A percentile compares a stretch with the other conserved stretches of the same genome.
Conservation (phyloP, 148 eudicot genomes). For the Camellia lanceoleosa region DNA sequence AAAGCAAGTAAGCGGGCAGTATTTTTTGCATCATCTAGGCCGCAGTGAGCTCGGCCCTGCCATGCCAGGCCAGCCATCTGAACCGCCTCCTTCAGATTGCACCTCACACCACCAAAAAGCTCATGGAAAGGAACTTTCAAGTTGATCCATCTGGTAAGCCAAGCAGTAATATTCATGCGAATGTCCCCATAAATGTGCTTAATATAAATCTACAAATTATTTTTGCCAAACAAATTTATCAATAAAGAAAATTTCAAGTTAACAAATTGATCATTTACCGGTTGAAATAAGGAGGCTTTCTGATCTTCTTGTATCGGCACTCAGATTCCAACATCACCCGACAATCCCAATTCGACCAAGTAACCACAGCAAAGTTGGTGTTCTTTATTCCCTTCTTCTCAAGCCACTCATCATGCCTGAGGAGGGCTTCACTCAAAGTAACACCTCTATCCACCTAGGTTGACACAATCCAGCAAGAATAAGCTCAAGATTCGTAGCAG, state of each 20-base stretch:
- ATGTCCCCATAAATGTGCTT: background rate
- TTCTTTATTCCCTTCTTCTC: slow-evolving; percentile 77
- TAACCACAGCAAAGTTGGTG: slow-evolving; percentile 79
- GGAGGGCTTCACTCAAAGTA: slow-evolving; percentile 76
- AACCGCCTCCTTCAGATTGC: slow-evolving; percentile 86
- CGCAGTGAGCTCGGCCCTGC: slow-evolving; percentile 95
- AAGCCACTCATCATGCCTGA: slow-evolving; percentile 94
- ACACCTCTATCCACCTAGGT: slow-evolving; percentile 90
- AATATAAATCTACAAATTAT: background rate
- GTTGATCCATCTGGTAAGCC: slow-evolving; percentile 76
- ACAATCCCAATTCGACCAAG: slow-evolving; percentile 99
- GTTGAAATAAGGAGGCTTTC: slow-evolving; percentile 84
- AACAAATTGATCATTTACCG: slow-evolving; percentile 39
- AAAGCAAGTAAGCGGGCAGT: slow-evolving; percentile 72
- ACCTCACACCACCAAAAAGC: slow-evolving; percentile 52
- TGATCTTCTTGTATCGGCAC: slow-evolving; percentile 79
- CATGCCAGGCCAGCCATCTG: slow-evolving; percentile 77
- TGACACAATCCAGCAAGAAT: slow-evolving; percentile 7
- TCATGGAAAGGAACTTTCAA: slow-evolving; percentile 65
- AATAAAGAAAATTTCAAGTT: slow-evolving; percentile 1
- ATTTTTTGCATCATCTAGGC: slow-evolving; percentile 91
- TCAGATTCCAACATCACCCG: slow-evolving; percentile 93
- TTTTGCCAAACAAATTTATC: background rate
- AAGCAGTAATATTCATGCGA: background rate
- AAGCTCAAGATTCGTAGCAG: background rate